A percentile compares a stretch with the other conserved stretches of the same genome.
phyloP scores from a whole-genome alignment of 106 monocot species.

The Gastrodia elata region DNA sequence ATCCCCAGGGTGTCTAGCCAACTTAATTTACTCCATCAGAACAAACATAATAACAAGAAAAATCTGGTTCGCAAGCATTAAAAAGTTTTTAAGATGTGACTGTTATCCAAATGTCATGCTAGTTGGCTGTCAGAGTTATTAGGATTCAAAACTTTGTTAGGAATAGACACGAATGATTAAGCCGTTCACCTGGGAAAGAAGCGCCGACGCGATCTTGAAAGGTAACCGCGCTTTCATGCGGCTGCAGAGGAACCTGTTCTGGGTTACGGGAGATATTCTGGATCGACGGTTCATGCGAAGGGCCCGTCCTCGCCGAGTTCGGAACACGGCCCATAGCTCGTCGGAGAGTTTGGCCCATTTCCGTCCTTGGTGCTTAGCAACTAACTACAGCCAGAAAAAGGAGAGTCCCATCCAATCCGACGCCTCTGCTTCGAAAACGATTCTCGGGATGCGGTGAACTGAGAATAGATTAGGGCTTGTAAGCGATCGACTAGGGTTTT shows the following conservation, averaged over 20 bases:
- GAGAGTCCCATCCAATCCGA: background rate
- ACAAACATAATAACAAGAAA: too few relatives aligned
- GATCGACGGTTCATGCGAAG: background rate
- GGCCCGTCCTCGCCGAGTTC: constrained; percentile 1
- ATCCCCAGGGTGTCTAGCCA: too few relatives aligned
- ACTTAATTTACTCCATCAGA: too few relatives aligned
- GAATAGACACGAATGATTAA: too few relatives aligned
- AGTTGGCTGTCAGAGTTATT: too few relatives aligned
- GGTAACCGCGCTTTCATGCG: background rate
- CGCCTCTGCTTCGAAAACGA: background rate
- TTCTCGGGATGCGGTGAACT: background rate
- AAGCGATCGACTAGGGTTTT: background rate
- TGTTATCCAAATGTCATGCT: too few relatives aligned
- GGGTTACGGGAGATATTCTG: background rate
- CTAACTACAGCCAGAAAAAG: background rate
- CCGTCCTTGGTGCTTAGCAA: background rate
- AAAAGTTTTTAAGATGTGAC: too few relatives aligned
- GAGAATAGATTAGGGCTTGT: too few relatives aligned
- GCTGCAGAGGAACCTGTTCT: background rate
- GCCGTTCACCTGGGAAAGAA: constrained; percentile 6
- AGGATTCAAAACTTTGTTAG: too few relatives aligned
- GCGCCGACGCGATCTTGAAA: constrained; percentile 9
- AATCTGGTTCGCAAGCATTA: too few relatives aligned
- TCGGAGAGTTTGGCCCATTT: constrained; percentile 26
- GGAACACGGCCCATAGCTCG: constrained; percentile 15